Conservation (phyloP, 805 yeast species). For the Candida argentea region DNA sequence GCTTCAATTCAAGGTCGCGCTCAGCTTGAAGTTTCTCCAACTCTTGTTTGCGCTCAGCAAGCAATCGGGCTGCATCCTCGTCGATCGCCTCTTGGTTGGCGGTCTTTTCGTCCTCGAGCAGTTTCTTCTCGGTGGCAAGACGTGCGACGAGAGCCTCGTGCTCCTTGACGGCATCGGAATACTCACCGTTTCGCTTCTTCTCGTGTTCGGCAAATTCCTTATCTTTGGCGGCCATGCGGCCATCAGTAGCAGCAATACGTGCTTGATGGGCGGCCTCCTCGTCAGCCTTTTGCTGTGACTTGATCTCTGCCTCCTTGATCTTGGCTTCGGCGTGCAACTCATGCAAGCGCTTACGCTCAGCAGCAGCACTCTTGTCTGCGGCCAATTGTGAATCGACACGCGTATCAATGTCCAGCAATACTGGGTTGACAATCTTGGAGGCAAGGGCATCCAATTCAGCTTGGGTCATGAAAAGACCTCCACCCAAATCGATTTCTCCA, state of each 20-base stretch:
- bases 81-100: conserved; percentile 36
- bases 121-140: conserved; percentile 31
- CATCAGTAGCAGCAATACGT: conserved; percentile 21
- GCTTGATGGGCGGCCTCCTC: conserved; percentile 26
- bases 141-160: conserved; percentile 26
- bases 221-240: conserved; percentile 22
- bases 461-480: conserved; percentile 70
- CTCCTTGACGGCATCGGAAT: conserved; percentile 17
- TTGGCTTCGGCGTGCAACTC: conserved; percentile 21
- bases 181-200: conserved; percentile 18
- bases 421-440: conserved; percentile 69
- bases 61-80: conserved; percentile 33
- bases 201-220: conserved; percentile 19
- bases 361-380: conserved; percentile 23
- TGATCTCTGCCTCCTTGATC: conserved; percentile 17
- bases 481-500: conserved; percentile 64
- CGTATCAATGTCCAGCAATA: conserved; percentile 57
- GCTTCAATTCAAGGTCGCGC: conserved; percentile 44
- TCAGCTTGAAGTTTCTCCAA: conserved; percentile 41
- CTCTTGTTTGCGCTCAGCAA: conserved; percentile 35
- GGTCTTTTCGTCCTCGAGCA: conserved; percentile 34
- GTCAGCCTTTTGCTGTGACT: conserved; percentile 24
- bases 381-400: conserved; percentile 67
- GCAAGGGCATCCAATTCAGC: conserved; percentile 77
- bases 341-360: conserved; percentile 25